Evolutionary conservation across 179 eudicot genomes (phyloP).

Genomic region (Actinidia polygama): DNA sequence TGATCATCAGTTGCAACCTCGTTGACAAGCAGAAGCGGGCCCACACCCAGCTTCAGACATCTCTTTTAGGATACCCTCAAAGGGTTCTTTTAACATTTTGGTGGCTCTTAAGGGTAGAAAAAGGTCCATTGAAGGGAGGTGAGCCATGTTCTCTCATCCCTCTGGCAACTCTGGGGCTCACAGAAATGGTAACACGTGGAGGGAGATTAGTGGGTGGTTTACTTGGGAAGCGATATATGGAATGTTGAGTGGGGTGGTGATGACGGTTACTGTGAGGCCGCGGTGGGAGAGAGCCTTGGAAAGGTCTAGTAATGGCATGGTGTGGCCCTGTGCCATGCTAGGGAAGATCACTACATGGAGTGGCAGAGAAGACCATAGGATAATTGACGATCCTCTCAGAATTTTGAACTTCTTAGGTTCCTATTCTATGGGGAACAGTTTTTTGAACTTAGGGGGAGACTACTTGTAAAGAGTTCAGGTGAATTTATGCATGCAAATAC

Average conservation of each 20-base stretch:
- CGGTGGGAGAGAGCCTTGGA: constrained; percentile 22
- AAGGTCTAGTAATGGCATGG: constrained; percentile 32
- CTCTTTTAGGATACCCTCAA: constrained; percentile 22
- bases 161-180: constrained; percentile 15
- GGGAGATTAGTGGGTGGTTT: constrained; percentile 22
- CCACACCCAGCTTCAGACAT: constrained; percentile 17
- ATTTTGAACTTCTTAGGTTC: neutral
- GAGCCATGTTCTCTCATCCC: constrained; percentile 32
- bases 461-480: too few relatives aligned
- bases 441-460: neutral
- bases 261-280: constrained; percentile 30
- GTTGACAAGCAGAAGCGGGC: constrained; percentile 25
- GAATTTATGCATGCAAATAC: neutral
- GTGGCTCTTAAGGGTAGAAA: constrained; percentile 19
- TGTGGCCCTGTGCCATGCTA: constrained; percentile 36
- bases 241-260: constrained; percentile 35
- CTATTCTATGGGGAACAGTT: neutral
- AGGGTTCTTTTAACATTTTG: constrained; percentile 21
- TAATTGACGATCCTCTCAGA: neutral
- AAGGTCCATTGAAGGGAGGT: constrained; percentile 21
- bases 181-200: constrained; percentile 25
- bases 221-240: constrained; percentile 7
- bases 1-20: neutral
- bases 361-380: neutral
- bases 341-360: constrained; percentile 30